Base-by-base conservation (phyloP, 2,329 filamentous ascomycete genomes). In the Bipolaris victoriae region DNA sequence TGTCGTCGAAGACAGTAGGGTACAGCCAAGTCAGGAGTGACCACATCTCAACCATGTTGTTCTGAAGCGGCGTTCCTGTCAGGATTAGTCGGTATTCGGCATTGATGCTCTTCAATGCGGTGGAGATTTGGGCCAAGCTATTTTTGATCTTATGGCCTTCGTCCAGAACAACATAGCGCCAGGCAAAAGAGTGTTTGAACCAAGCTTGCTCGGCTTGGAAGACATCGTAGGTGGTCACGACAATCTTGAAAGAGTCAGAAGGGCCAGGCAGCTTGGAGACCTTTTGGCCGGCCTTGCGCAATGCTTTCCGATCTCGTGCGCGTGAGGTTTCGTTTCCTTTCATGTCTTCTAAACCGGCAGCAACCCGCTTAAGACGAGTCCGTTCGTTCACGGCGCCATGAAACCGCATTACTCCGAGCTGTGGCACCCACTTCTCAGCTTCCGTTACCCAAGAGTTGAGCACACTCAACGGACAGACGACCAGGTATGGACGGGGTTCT, bases 81-180 rank as follows among this genome's bases (percentile, higher is more conserved):
- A 85, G 65, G 0, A 84, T 78, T 7, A 84, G 69, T 7, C 82
- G 80, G 55, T 78, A 80, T 46, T 84, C 81, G 0, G 82, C 77
- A 16, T 74, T 75, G 29, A 84, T 63, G 15, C 69, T 73, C 35
- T 79, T 78, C 3, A 84, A 63, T 2, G 78, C 68, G 4, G 70
- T 68, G 0, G 82, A 77, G 11, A 83, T 71, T 18, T 79, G 74
- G 0, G 79, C 78, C 5, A 74, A 68, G 35, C 79, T 79, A 79
- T 97, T 99, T 85, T 99, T 99, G 92, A 99, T 98, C 76, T 94
- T 92, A 78, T 99, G 95, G 78, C 95, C 95, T 82, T 99, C 95
- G 69, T 99, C 95, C 61, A 99, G 93, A 66, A 99, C 97, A 90
- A 98, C 97, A 79, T 99, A 96, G 68, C 97, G 90, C 95, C 95